Conservation (phyloP, 208 protist species). For the Entamoeba nuttalli region DNA sequence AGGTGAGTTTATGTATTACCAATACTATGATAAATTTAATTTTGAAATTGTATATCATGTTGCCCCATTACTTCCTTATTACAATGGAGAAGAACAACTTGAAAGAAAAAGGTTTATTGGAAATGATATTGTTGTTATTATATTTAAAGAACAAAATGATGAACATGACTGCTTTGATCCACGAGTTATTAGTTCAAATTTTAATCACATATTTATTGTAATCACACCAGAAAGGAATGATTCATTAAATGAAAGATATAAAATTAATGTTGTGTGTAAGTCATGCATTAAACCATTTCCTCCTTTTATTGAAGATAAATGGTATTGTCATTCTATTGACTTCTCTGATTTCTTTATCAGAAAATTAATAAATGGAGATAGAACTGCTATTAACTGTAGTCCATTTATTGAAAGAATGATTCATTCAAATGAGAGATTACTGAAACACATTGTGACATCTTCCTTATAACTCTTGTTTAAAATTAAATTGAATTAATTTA, state of each 20-base stretch:
- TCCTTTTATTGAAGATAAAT: background rate
- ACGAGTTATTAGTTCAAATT: background rate
- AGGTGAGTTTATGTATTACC: background rate
- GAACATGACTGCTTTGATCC: background rate
- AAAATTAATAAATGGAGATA: too few relatives aligned
- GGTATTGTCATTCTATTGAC: background rate
- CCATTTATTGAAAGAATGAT: too few relatives aligned
- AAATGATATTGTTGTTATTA: background rate
- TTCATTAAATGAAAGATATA: background rate
- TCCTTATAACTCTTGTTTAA: too few relatives aligned
- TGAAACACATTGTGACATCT: too few relatives aligned
- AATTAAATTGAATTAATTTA: too few relatives aligned
- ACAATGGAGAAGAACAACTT: background rate
- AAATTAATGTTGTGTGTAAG: background rate
- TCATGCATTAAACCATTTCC: background rate
- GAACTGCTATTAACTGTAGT: too few relatives aligned
- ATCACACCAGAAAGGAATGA: background rate
- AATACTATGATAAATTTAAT: background rate
- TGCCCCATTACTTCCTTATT: background rate
- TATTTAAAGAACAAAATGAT: background rate
- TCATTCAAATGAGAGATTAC: too few relatives aligned
- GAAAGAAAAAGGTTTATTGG: background rate
- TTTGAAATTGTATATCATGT: background rate
- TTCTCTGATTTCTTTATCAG: too few relatives aligned
- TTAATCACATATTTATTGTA: background rate